Evolutionary conservation across 345 rosid species (phyloP), one percentile per base, ranked within the genome.

Genomic region (Heritiera littoralis): DNA sequence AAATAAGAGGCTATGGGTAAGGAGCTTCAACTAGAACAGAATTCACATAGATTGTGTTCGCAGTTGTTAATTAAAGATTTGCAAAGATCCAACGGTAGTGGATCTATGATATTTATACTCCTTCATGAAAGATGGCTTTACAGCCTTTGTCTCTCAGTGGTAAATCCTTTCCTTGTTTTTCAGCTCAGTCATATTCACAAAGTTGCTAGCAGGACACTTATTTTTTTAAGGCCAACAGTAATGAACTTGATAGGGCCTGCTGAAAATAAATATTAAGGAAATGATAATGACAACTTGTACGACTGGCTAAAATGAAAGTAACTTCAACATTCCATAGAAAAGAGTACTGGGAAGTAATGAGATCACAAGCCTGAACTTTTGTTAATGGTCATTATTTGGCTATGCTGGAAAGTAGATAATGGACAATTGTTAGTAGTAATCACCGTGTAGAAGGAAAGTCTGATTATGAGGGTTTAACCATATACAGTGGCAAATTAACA

Each of bases 141-240:
- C 55, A 46, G 28, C 54, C 61, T 78, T 79, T 86, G 80, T 80
- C 80, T 30, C 20, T 58, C 9, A 66, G 82, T 75, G 66, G 71
- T 59, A 18, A 72, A 46, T 79, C 72, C 55, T 66, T 78, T 75
- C 66, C 81, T 72, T 49, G 56, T 32, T 78, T 80, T 77, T 64
- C 74, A 64, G 56, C 81, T 51, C 18, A 59, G 15, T 66, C 79
- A 75, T 64, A 54, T 76, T 75, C 70, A 71, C 40, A 18, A 73
- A 83, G 80, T 4, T 67, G 40, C 14, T 48, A 5, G 80, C 73
- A 82, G 77, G 78, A 49, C 60, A 30, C 12, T 48, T 41, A 51
- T 14, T 55, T 13, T 76, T 43, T 79, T 75, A 41, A 32, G 76
- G 68, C 20, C 64, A 78, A 72, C 41, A 49, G 75, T 35, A 72